Evolutionary conservation across 345 rosid species (phyloP), one percentile per base, ranked within the genome.

Genomic region (Salix brachista): DNA sequence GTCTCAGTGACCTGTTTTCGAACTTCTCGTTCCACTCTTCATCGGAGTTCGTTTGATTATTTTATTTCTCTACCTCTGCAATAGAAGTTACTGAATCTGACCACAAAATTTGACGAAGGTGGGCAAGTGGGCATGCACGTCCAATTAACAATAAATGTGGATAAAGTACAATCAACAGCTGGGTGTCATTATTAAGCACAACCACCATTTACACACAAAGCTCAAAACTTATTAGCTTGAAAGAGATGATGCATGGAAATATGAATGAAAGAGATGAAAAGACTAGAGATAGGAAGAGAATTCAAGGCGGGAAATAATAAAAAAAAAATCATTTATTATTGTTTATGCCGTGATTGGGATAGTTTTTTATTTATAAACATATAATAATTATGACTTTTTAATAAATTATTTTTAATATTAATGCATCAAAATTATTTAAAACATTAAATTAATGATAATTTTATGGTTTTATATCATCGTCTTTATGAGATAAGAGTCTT

Each of bases 351-450:
- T 30, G 32, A 30, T 2, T 30, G 32, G 32, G 32, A 2, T 30
- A 0, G 30, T 28, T 32, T 34, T 34, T 34, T 34, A 34, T 34
- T 34, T 34, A 5, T 34, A 0, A 34, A 5, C 5, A 0, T 34
- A 34, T 4, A 4, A 34, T 34, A 34, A 34, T 34, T 4, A 34
- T 34, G 0, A 4, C 0, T 34, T 34, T 32, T 32, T 34, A 0
- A 34, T 0, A 34, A 4, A 34, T 34, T 34, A 34, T 34, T 32
- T 4, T 4, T 32, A 4, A 34, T 5, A 34, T 34, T 0, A 34
- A 0, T 0, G 0, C 0, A 5, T 34, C 0, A 34, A 34, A 5
- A 34, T 34, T 0, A 4, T 32, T 3, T 32, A 32, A 32, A 32
- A 30, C 1, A 28, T 28, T 30, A 30, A 30, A 30, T 2, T 30